These are phyloP conservation scores for Chaetothyriales sp. DNA, from an alignment of 2,329 filamentous ascomycete species.

Conservation along the genomic window DNA sequence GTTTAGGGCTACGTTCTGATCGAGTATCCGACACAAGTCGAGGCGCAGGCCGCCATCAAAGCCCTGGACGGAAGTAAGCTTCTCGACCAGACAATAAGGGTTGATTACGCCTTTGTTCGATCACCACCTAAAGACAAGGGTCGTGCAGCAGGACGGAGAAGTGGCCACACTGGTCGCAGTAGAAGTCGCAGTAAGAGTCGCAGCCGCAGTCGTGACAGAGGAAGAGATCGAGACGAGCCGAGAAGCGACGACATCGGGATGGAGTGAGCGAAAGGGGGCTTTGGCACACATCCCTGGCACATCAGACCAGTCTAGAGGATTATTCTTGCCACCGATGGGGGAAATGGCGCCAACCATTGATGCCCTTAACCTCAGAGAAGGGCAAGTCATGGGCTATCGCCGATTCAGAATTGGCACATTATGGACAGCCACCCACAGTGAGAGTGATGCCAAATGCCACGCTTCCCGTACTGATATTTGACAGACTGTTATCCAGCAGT, in stretches of 20 bases:
- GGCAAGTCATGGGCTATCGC: background rate
- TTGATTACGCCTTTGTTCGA: constrained; percentile 54
- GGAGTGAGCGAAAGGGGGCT: background rate
- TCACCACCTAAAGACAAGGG: constrained; percentile 41
- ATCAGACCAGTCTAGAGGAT: background rate
- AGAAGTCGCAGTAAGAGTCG: constrained; percentile 36
- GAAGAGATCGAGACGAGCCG: constrained; percentile 11
- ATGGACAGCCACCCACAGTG: background rate
- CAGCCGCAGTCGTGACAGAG: constrained; percentile 17
- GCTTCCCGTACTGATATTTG: background rate
- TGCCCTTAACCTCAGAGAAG: background rate
- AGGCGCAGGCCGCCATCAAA: constrained; percentile 51
- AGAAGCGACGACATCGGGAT: background rate
- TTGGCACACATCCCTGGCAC: background rate
- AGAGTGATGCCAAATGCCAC: background rate
- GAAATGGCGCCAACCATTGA: no score
- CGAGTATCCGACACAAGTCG: constrained; percentile 50
- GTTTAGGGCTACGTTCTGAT: constrained; percentile 51
- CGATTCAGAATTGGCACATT: background rate
- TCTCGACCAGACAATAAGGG: constrained; percentile 51
- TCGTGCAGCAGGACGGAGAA: constrained; percentile 23
- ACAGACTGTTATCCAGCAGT: background rate
- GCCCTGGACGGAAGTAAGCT: constrained; percentile 47
- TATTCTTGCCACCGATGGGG: background rate
- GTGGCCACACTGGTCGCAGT: constrained; percentile 28